These are phyloP conservation scores for Penicillium sumatraense DNA, from an alignment of 2,329 filamentous ascomycete species.

Conservation along the genomic window DNA sequence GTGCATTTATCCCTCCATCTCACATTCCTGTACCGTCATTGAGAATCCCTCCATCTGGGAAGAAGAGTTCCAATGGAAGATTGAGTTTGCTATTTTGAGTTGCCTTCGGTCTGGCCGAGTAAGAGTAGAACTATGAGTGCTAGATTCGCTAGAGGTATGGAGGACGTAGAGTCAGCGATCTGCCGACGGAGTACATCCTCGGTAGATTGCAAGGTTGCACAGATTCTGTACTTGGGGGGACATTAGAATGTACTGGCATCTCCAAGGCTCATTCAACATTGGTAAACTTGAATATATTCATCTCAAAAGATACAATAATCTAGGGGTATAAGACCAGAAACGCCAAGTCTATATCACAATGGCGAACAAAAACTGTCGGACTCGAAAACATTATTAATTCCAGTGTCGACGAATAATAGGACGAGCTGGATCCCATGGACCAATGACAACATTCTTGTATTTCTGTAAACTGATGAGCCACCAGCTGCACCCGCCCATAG, in stretches of 20 bases:
- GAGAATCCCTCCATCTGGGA: no score
- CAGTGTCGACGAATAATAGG: slow-evolving; percentile 59
- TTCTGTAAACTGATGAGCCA: slow-evolving; percentile 97
- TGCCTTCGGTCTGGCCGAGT: no score
- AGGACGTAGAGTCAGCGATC: no score
- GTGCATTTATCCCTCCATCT: slow-evolving; percentile 15
- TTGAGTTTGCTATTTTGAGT: no score
- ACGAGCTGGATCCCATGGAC: slow-evolving; percentile 94
- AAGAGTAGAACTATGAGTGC: no score
- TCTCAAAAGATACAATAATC: slow-evolving; percentile 12
- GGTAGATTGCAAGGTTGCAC: no score
- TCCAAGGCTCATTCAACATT: no score
- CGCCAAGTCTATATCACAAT: slow-evolving; percentile 21
- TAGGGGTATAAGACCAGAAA: slow-evolving; percentile 28
- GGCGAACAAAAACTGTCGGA: background rate
- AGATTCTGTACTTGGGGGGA: no score
- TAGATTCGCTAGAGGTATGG: no score
- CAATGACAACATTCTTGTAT: slow-evolving; percentile 98
- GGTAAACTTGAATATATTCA: background rate
- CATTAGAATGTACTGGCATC: no score
- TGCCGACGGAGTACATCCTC: no score
- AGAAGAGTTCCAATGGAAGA: no score
- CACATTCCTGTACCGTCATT: slow-evolving; percentile 19
- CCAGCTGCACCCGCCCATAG: slow-evolving; percentile 94
- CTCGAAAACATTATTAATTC: slow-evolving; percentile 33